These are phyloP conservation scores for Cercophora sp. DNA, from an alignment of 495 filamentous ascomycete genomes.

Conservation along the genomic window DNA sequence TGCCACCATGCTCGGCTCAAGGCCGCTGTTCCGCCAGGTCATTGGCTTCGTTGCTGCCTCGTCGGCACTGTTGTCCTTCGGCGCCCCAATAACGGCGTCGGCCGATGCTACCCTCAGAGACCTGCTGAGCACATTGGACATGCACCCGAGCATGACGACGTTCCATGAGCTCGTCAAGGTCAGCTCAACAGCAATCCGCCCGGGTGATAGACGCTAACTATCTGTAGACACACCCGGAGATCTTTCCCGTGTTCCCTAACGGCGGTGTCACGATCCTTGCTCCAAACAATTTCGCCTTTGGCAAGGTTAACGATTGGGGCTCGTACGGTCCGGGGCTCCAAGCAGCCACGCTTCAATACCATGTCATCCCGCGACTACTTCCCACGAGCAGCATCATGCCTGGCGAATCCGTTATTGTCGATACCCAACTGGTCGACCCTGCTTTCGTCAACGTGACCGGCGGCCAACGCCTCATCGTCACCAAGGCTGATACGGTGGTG, in stretches of 20 bases:
- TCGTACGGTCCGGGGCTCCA: slow-evolving; percentile 1
- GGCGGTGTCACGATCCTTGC: no score
- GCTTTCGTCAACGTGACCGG: slow-evolving; percentile 20
- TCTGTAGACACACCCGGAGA: no score
- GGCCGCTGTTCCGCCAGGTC: no score
- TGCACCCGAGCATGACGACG: neutral
- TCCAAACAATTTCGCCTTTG: slow-evolving; percentile 27
- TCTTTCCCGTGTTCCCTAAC: no score
- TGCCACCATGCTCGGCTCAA: no score
- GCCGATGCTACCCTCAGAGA: no score
- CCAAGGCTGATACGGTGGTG: slow-evolving; percentile 25
- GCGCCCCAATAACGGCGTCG: no score
- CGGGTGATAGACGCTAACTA: no score
- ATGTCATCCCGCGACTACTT: slow-evolving; percentile 16
- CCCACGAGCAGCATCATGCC: slow-evolving; percentile 15
- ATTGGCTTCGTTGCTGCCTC: no score
- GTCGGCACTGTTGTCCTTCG: no score
- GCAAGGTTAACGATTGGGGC: slow-evolving; percentile 19
- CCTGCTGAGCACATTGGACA: no score
- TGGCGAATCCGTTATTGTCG: slow-evolving; percentile 38
- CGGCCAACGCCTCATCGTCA: slow-evolving; percentile 28
- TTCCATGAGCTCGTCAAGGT: neutral
- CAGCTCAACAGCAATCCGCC: neutral
- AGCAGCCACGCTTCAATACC: slow-evolving; percentile 21
- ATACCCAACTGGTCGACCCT: slow-evolving; percentile 40